Conservation (phyloP, 208 protist species). For the Leishmania mexicana region DNA sequence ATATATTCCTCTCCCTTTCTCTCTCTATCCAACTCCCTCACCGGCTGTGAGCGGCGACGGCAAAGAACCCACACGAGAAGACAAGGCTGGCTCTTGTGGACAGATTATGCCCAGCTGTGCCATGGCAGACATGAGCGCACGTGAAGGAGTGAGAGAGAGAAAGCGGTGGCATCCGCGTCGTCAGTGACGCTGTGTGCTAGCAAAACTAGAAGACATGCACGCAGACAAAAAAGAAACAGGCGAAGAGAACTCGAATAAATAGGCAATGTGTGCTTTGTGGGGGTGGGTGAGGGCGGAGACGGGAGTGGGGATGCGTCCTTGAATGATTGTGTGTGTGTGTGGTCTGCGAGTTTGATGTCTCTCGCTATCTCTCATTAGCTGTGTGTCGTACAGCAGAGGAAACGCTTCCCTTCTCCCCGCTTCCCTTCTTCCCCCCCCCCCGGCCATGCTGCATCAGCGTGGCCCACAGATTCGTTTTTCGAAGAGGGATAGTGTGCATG, state of each 20-base stretch:
- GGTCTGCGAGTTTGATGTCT: neutral
- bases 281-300: too few relatives aligned
- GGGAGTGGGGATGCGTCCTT: neutral
- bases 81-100: too few relatives aligned
- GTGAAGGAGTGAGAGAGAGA: neutral
- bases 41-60: neutral
- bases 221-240: neutral
- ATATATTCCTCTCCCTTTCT: neutral
- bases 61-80: neutral
- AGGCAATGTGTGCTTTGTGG: neutral
- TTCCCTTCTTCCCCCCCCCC: neutral
- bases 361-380: neutral
- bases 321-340: neutral
- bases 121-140: neutral
- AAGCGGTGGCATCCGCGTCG: neutral
- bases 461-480: neutral
- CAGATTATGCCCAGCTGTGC: neutral
- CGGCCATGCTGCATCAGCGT: neutral
- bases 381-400: neutral
- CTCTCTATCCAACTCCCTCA: neutral
- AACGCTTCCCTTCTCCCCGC: neutral
- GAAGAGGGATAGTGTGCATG: neutral
- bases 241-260: neutral
- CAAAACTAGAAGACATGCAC: neutral
- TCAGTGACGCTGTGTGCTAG: neutral